Evolutionary conservation across 306 rosid genomes (phyloP).

Genomic region (Fagus sylvatica): DNA sequence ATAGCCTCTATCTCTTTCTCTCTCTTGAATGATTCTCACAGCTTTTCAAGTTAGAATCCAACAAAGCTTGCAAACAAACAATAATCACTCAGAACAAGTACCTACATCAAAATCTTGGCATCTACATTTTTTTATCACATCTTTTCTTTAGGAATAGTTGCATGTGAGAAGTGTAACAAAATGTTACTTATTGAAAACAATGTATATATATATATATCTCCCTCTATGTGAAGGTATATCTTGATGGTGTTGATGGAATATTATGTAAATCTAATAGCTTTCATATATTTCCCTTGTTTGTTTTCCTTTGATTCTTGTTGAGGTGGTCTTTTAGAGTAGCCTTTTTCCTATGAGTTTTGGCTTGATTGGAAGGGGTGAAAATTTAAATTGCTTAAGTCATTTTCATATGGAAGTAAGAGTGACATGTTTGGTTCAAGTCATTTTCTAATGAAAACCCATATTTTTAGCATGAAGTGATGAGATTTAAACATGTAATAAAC

Average conservation of each 20-base stretch:
- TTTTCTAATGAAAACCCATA: constrained; percentile 26
- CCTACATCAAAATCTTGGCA: constrained; percentile 25
- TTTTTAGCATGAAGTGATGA: constrained; percentile 17
- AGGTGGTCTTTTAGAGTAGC: constrained; percentile 9
- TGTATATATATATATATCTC: not conserved
- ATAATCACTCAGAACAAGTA: constrained; percentile 14
- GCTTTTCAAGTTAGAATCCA: constrained; percentile 44
- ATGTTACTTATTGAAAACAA: constrained; percentile 9
- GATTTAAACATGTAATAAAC: constrained; percentile 35
- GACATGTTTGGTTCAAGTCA: constrained; percentile 47
- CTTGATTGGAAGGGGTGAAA: constrained; percentile 24
- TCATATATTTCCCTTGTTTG: constrained; percentile 18
- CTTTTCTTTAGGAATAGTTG: not conserved
- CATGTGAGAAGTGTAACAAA: constrained; percentile 25
- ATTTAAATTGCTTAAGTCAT: constrained; percentile 20
- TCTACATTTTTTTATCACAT: constrained; percentile 2
- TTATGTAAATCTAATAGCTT: constrained; percentile 1
- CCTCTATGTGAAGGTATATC: not conserved
- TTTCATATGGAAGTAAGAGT: constrained; percentile 16
- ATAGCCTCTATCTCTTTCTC: constrained; percentile 27
- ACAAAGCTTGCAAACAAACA: constrained; percentile 42
- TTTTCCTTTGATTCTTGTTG: constrained; percentile 19
- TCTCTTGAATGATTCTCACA: constrained; percentile 41
- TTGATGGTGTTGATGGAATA: constrained; percentile 32
- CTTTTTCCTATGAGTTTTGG: constrained; percentile 26